phyloP scores from a whole-genome alignment of 2,329 filamentous ascomycete genomes.

The Talaromyces marneffei region DNA sequence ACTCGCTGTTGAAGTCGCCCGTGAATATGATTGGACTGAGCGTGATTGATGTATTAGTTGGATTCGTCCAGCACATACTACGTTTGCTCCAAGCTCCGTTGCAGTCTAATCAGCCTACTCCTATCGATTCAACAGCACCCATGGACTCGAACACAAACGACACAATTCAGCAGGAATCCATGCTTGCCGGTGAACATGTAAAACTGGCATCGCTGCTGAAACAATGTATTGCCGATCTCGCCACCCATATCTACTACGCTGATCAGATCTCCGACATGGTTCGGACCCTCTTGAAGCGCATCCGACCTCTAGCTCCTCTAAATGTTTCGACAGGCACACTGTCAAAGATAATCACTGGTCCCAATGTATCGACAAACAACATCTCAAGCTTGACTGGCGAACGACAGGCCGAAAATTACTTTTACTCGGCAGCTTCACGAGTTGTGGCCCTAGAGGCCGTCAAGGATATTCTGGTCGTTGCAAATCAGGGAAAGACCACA shows the following conservation, averaged over 20 bases:
- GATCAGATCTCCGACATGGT: constrained; percentile 97
- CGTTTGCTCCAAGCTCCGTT: constrained; percentile 62
- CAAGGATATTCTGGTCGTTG: constrained; percentile 74
- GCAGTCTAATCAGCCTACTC: background rate
- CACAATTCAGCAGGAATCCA: constrained; percentile 1
- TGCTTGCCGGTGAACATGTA: constrained; percentile 29
- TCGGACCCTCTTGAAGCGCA: constrained; percentile 66
- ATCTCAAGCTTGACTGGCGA: constrained; percentile 47
- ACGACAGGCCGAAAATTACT: constrained; percentile 52
- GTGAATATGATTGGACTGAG: constrained; percentile 93
- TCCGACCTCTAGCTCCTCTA: constrained; percentile 59
- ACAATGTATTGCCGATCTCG: constrained; percentile 79
- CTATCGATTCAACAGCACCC: background rate
- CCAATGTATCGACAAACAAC: constrained; percentile 41
- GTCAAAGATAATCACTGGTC: constrained; percentile 46
- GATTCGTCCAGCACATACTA: constrained; percentile 77
- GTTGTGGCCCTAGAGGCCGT: constrained; percentile 67
- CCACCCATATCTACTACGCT: constrained; percentile 93
- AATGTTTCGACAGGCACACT: constrained; percentile 38
- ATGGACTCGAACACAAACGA: constrained; percentile 18
- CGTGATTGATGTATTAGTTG: constrained; percentile 88
- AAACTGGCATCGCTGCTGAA: constrained; percentile 67
- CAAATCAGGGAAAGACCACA: constrained; percentile 61
- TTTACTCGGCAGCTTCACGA: constrained; percentile 58
- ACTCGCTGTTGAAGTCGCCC: constrained; percentile 75